Base-by-base conservation (phyloP, 2,329 filamentous ascomycete genomes). In the Sclerotinia glacialis region DNA sequence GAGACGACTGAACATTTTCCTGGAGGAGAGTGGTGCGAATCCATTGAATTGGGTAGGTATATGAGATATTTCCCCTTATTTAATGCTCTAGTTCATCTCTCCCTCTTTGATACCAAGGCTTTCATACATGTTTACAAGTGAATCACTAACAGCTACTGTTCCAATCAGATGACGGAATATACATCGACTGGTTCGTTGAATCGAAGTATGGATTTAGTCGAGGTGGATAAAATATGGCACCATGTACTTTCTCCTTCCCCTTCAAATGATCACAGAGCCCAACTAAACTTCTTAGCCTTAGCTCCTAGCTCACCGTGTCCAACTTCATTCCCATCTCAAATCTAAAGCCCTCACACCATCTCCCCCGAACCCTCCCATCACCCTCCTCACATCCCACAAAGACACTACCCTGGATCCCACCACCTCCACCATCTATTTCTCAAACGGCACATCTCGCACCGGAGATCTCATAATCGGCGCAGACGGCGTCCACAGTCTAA, bases 241-340 rank as follows among this genome's bases (percentile, higher is more conserved):
- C 79, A 83, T 71, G 49, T 55, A 55, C 16, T 11, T 46, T 16
- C n/a, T 7, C 14, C 21, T n/a, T 18, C 7, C 7, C 26, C 6
- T 44, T 55, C 44, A 23, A 40, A 12, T 5, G 11, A n/a, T 42
- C 23, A 23, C 6, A 42, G 42, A 8, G 1, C 11, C 6, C 12
- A 28, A 54, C 40, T 40, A 23, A 63, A 1, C 1, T 2, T 26
- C n/a, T n/a, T 31, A 63, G 60, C 76, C 77, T 40, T 84, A 84
- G 84, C 78, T 81, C 2, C 77, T 87, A 3, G 80, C 80, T 7
- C 85, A 87, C 68, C 81, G 85, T 1, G 79, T 84, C 5, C 75
- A 79, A 63, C 77, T 87, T 21, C 85, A 88, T 70, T 79, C 81
- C 23, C 76, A 78, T 6, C 74, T 88, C 42, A 86, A 85, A 73